Percentiles rank a stretch among this genome's conserved stretches.
These are phyloP conservation scores for Caryocar brasiliense DNA, from an alignment of 441 rosid species.

Conservation along the genomic window DNA sequence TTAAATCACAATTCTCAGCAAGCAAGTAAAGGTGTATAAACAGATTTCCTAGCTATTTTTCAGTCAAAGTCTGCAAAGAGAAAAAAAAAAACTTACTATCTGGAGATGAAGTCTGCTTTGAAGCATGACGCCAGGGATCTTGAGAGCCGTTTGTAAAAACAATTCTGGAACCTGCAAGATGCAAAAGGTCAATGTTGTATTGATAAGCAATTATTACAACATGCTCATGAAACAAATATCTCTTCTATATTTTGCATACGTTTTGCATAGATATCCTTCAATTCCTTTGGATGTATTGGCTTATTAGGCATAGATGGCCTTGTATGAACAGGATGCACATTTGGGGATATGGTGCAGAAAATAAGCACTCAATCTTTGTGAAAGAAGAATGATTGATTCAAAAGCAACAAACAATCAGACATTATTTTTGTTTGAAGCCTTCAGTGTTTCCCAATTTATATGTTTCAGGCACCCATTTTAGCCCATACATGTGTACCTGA, in stretches of 20 bases:
- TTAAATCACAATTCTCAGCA: neutral
- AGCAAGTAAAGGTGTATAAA: neutral
- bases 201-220: neutral
- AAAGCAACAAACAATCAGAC: too few species aligned
- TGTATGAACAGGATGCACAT: too few species aligned
- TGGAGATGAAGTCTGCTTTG: conserved; percentile 73
- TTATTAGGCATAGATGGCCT: neutral
- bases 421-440: too few species aligned
- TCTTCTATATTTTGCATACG: neutral
- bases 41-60: too few species aligned
- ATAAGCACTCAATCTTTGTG: too few species aligned
- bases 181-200: neutral
- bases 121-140: conserved; percentile 98
- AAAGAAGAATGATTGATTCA: too few species aligned
- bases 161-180: conserved; percentile 65
- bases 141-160: conserved; percentile 90
- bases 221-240: too few species aligned
- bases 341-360: too few species aligned
- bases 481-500: too few species aligned
- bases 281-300: neutral
- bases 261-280: neutral
- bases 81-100: conserved; percentile 57
- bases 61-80: too few species aligned
- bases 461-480: too few species aligned
- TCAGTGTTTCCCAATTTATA: too few species aligned